These are phyloP conservation scores for Heteromeles arbutifolia DNA, from an alignment of 306 rosid genomes.

Conservation along the genomic window DNA sequence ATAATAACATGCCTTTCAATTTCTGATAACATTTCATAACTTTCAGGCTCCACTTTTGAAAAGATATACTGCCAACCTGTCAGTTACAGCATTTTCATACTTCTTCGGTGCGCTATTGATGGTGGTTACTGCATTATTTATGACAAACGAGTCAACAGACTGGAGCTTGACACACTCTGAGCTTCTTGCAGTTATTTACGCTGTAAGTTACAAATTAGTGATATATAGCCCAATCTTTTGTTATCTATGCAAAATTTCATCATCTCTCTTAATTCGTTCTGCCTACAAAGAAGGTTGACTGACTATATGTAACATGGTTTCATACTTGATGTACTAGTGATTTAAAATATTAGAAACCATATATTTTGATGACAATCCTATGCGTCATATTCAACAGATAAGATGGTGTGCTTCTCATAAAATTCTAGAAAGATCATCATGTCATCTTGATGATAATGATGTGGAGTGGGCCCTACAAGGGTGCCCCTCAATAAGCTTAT, in stretches of 20 bases:
- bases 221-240: background rate
- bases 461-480: no score
- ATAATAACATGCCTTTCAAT: background rate
- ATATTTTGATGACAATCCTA: background rate
- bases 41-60: conserved; percentile 81
- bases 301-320: background rate
- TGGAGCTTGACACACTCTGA: conserved; percentile 77
- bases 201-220: conserved; percentile 40
- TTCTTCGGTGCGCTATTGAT: conserved; percentile 61
- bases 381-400: background rate
- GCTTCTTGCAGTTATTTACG: conserved; percentile 73
- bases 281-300: background rate
- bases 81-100: conserved; percentile 81
- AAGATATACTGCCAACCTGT: conserved; percentile 71
- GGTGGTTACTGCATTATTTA: conserved; percentile 58
- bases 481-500: no score
- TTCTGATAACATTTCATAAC: conserved; percentile 11
- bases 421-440: background rate
- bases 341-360: background rate
- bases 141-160: conserved; percentile 47
- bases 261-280: conserved; percentile 3
- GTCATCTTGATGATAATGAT: background rate
- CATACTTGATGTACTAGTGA: background rate
- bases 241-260: background rate
- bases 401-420: background rate